Conservation (phyloP, 345 rosid species). For the Eucalyptus sp. region DNA sequence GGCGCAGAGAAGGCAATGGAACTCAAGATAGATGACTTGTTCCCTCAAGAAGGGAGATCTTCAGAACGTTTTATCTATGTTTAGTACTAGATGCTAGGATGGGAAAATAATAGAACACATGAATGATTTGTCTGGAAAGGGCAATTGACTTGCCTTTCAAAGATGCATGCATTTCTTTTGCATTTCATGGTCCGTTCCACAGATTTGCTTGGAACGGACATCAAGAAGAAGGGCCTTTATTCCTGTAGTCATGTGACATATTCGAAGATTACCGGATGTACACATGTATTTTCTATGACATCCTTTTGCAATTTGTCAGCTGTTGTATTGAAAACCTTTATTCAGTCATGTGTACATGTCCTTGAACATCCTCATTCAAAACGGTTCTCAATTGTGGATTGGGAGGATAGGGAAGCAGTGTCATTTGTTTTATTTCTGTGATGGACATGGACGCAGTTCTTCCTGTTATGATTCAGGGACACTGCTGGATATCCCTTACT, state of each 20-base stretch:
- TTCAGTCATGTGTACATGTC: neutral
- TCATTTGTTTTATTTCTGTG: neutral
- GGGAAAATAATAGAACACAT: neutral
- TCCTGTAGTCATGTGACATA: neutral
- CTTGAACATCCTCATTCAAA: neutral
- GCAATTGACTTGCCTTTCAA: neutral
- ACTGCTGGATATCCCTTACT: neutral
- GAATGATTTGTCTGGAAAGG: neutral
- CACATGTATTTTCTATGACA: neutral
- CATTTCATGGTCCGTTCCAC: neutral
- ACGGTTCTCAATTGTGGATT: neutral
- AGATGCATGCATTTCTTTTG: neutral
- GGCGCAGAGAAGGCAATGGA: constrained; percentile 41
- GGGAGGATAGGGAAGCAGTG: neutral
- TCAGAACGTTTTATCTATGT: neutral
- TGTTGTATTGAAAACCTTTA: neutral
- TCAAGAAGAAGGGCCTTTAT: neutral
- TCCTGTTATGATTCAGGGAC: neutral
- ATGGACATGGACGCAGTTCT: neutral
- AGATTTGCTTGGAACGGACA: neutral
- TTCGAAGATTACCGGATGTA: neutral
- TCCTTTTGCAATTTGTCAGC: neutral
- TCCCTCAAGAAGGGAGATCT: neutral
- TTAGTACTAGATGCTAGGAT: neutral
- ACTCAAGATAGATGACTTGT: constrained; percentile 2